Base-by-base conservation (phyloP, 1,139 yeast genomes). In the Candida glucosophila region DNA sequence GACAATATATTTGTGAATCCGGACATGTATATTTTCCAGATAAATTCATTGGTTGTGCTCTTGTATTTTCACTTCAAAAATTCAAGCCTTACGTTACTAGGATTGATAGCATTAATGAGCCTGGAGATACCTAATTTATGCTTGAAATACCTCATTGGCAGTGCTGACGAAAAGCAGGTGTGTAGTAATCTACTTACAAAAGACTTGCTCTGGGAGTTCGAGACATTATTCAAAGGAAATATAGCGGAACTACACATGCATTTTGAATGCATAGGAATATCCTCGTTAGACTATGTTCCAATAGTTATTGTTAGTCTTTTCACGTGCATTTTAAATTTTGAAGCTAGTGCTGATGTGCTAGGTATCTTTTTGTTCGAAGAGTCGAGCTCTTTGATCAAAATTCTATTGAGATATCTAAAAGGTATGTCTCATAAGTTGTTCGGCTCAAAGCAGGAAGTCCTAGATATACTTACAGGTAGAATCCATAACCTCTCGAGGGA, bases 361-460 rank as follows among this genome's bases (percentile, higher is more conserved):
- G 86, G 77, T 42, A 56, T 76, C 6, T 63, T 62, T 42, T 45
- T 74, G n/a, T 75, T 76, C 42, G 83, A 77, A 41, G 74, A 76
- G 3, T 77, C 71, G 35, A 49, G 61, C 2, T 63, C 69, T 35
- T 42, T 73, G 26, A 49, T 66, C 29, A 58, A 73, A 15, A 62
- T 60, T 11, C 58, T 65, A 2, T 43, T 75, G 6, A 77, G 73
- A 0, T 44, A 73, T 9, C 43, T 77, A 26, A 54, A 57, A 14
- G 54, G 58, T 24, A 47, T 68, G 15, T 69, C 67, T 24, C 71
- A 64, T 38, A 70, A 67, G 38, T 54, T 77, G 13, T 74, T 61
- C 42, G 80, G 77, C 2, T 42, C 58, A 17, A 54, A 56, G 20
- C 41, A 53, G 4, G 82, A 74, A 35, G 54, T 71, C 4, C 34